Base-by-base conservation (phyloP, 768 basidiomycete genomes). In the Gloeopeniophorella convolvens region DNA sequence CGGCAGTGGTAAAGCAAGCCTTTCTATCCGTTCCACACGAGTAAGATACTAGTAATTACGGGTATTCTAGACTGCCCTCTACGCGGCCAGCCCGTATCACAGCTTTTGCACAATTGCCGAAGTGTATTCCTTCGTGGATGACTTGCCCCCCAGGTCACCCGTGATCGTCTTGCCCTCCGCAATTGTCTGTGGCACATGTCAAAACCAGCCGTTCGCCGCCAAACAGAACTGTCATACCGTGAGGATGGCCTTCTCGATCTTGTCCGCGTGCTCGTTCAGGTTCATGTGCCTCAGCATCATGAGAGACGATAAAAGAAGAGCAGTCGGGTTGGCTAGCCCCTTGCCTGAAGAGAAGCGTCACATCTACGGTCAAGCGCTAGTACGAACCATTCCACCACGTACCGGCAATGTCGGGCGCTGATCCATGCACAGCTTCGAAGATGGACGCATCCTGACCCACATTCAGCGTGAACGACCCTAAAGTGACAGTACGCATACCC, bases 221-320 rank as follows among this genome's bases (percentile, higher is more conserved):
- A 21, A 31, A 21, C 16, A 13, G 12, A 39, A 44, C 33, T 34
- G 36, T 70, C 90, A 67, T 70, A 96, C 94, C 55, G 77, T 67
- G 55, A 99, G 80, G 40, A 89, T 80, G 55, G 96, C 96, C 69
- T 82, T 82, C 72, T 98, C 92, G 58, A 99, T 98, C 68, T 79
- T 88, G 62, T 77, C 72, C 13, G 96, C 96, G 63, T 90, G 74
- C 43, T 84, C 78, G 65, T 77, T 75, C 58, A 98, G 70, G 64
- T 82, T 82, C 96, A 99, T 97, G 74, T 97, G 95, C 70, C 92
- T 82, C 63, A 98, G 68, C 95, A 98, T 97, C 96, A 98, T 98
- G 55, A 98, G 71, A 50, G 91, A 92, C 56, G 90, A 94, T 56
- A 99, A 69, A 45, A 99, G 74, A 37, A 99, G 78, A 3, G 96